A percentile compares a stretch with the other conserved stretches of the same genome.
Conservation (phyloP, 129 eudicot genomes). For the Pseudognaphalium luteoalbum region DNA sequence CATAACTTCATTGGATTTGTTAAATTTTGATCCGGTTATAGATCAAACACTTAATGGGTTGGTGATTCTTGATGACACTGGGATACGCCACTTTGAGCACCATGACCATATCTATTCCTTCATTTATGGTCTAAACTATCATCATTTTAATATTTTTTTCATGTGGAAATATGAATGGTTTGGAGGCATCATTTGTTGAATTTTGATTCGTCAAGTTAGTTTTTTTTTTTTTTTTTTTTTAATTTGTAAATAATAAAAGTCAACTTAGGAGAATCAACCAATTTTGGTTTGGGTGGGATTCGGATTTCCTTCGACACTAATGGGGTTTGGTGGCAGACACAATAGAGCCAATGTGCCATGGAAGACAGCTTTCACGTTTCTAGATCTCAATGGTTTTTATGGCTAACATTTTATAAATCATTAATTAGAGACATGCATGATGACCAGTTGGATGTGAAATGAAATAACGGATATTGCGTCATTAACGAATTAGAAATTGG, state of each 20-base stretch:
- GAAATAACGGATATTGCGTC: not conserved
- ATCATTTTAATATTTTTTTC: slow-evolving; percentile 18
- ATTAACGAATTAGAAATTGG: not conserved
- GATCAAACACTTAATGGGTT: slow-evolving; percentile 14
- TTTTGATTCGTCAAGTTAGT: slow-evolving; percentile 12
- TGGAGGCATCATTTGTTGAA: slow-evolving; percentile 14
- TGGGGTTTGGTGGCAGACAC: slow-evolving; percentile 34
- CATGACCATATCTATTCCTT: slow-evolving; percentile 3
- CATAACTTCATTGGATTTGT: no score
- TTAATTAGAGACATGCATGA: not conserved
- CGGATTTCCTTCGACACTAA: slow-evolving; percentile 24
- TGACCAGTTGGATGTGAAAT: not conserved
- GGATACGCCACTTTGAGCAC: slow-evolving; percentile 33
- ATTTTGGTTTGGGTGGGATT: slow-evolving; percentile 27
- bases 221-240: not conserved
- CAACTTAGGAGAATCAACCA: slow-evolving; percentile 34
- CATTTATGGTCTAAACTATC: slow-evolving; percentile 12
- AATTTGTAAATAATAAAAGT: slow-evolving; percentile 16
- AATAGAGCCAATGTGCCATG: slow-evolving; percentile 7
- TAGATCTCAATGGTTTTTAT: not conserved
- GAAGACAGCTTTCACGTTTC: slow-evolving; percentile 26
- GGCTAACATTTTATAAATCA: not conserved
- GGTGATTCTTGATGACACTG: slow-evolving; percentile 21
- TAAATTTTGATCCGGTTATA: no score
- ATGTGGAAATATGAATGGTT: slow-evolving; percentile 27